These are phyloP conservation scores for Spathaspora girioi DNA, from an alignment of 805 yeast genomes.

Conservation along the genomic window DNA sequence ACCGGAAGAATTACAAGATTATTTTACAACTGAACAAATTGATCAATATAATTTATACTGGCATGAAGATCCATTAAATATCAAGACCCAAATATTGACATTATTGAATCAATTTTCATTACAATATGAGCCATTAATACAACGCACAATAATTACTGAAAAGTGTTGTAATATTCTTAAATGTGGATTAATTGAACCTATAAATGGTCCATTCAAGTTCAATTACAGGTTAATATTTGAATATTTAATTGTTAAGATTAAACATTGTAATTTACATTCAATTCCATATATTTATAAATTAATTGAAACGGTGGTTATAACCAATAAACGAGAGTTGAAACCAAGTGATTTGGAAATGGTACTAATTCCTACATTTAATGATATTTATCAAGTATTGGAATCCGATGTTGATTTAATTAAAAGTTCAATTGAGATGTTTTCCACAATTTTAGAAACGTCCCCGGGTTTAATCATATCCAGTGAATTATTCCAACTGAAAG, in stretches of 20 bases:
- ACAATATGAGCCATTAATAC: slow-evolving; percentile 30
- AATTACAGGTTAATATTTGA: slow-evolving; percentile 34
- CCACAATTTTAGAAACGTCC: slow-evolving; percentile 44
- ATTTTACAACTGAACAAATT: slow-evolving; percentile 29
- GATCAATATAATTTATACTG: slow-evolving; percentile 36
- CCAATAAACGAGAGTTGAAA: slow-evolving; percentile 23
- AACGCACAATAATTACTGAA: slow-evolving; percentile 54
- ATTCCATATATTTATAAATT: slow-evolving; percentile 44
- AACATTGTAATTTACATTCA: slow-evolving; percentile 25
- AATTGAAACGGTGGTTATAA: slow-evolving; percentile 40
- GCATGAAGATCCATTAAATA: slow-evolving; percentile 43
- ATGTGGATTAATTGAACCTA: slow-evolving; percentile 58
- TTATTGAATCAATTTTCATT: slow-evolving; percentile 42
- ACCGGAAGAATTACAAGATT: slow-evolving; percentile 50
- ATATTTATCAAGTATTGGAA: slow-evolving; percentile 29
- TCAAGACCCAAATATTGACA: slow-evolving; percentile 40
- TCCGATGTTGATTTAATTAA: slow-evolving; percentile 61
- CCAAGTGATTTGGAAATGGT: slow-evolving; percentile 31
- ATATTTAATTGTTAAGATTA: slow-evolving; percentile 33
- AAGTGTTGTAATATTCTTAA: slow-evolving; percentile 60
- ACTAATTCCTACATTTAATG: slow-evolving; percentile 34
- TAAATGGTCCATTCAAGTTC: slow-evolving; percentile 67
- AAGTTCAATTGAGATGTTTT: slow-evolving; percentile 47
- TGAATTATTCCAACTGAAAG: slow-evolving; percentile 14
- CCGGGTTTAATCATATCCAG: slow-evolving; percentile 45